Evolutionary conservation across 2,329 filamentous ascomycete species (phyloP).

Genomic region (Colletotrichum phormii): DNA sequence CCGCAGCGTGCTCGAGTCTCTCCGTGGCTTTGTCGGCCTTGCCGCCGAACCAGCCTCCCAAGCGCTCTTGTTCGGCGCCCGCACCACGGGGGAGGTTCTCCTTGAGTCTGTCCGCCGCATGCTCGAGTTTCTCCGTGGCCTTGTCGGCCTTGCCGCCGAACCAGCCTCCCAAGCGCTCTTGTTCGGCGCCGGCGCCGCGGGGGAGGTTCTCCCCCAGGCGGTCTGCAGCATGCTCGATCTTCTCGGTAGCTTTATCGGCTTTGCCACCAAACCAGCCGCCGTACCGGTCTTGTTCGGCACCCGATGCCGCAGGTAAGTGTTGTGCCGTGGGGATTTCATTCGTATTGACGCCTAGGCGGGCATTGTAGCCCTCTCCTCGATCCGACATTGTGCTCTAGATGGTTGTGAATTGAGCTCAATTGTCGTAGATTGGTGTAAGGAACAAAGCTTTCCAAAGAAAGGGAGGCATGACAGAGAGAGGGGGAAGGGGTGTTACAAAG

Average conservation of each 20-base stretch:
- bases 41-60: constrained; percentile 39
- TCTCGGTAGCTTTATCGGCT: constrained; percentile 20
- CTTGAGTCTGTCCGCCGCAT: not conserved
- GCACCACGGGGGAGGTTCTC: constrained; percentile 23
- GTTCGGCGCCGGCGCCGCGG: constrained; percentile 38
- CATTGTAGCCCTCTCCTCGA: constrained; percentile 39
- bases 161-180: constrained; percentile 39
- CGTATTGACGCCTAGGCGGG: constrained; percentile 34
- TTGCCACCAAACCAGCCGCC: constrained; percentile 31
- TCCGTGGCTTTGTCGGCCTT: constrained; percentile 4
- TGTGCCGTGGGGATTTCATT: constrained; percentile 27
- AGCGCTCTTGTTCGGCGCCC: constrained; percentile 42
- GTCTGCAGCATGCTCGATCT: not conserved
- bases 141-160: constrained; percentile 24
- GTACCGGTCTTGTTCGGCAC: constrained; percentile 30
- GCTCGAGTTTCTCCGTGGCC: constrained; percentile 16
- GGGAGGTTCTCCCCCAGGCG: constrained; percentile 28
- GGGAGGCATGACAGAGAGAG: not conserved
- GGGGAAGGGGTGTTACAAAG: not conserved
- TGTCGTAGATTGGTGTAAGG: not conserved
- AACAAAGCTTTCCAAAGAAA: not conserved
- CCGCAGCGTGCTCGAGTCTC: not conserved
- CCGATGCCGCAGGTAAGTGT: constrained; percentile 28
- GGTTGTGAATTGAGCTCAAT: constrained; percentile 6
- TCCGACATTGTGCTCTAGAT: constrained; percentile 35